These are phyloP conservation scores for Suillus occidentalis DNA, from an alignment of 768 basidiomycete species.

Conservation along the genomic window DNA sequence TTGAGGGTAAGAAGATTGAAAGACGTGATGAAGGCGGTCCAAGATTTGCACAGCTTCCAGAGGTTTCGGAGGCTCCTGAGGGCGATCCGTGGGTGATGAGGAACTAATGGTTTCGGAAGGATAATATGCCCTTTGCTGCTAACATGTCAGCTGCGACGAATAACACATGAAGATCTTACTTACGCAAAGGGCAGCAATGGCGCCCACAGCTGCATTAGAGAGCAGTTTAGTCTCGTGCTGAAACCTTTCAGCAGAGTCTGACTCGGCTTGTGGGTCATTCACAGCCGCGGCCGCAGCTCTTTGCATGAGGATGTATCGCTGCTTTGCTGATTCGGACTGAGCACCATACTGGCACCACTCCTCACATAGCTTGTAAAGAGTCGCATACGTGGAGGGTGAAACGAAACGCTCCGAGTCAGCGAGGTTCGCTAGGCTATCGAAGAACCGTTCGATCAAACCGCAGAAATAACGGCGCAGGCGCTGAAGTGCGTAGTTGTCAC, in stretches of 20 bases:
- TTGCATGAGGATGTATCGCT: conserved; percentile 70
- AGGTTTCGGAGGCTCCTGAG: conserved; percentile 51
- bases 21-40: conserved; percentile 68
- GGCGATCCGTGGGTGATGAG: conserved; percentile 63
- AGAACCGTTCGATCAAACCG: conserved; percentile 82
- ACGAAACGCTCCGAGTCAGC: conserved; percentile 78
- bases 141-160: conserved; percentile 6
- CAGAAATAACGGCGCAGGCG: conserved; percentile 89
- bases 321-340: conserved; percentile 70
- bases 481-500: conserved; percentile 76
- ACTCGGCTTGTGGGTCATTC: conserved; percentile 53
- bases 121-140: conserved; percentile 77
- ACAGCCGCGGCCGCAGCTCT: conserved; percentile 56
- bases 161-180: conserved; percentile 35
- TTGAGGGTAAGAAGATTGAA: conserved; percentile 55
- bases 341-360: conserved; percentile 91
- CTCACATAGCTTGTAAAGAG: conserved; percentile 83
- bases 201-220: conserved; percentile 82
- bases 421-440: conserved; percentile 68
- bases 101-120: conserved; percentile 53
- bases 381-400: conserved; percentile 70
- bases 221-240: conserved; percentile 69
- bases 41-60: conserved; percentile 53
- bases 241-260: conserved; percentile 56
- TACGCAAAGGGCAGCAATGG: conserved; percentile 85